A percentile compares a stretch with the other conserved stretches of the same genome.
Conservation (phyloP, 2,329 filamentous ascomycete genomes). For the Curvularia hawaiiensis region DNA sequence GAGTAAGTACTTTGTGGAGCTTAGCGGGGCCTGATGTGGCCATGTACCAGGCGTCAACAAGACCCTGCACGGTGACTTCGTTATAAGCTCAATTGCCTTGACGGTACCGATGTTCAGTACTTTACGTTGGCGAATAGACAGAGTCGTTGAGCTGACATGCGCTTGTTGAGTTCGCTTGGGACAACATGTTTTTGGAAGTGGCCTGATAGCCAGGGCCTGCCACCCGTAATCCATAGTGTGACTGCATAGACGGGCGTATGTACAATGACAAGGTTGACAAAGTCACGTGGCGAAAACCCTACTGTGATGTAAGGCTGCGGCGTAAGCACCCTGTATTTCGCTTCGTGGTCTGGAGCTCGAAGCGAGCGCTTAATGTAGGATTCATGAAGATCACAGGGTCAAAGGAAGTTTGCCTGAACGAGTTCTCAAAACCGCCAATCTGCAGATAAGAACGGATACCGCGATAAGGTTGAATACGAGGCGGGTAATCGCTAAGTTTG, state of each 20-base stretch:
- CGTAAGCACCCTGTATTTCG: not conserved
- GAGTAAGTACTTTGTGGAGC: constrained; percentile 5
- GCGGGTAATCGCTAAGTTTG: not conserved
- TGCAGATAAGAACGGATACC: not conserved
- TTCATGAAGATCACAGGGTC: not conserved
- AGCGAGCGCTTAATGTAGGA: not conserved
- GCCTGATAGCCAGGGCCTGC: constrained; percentile 9
- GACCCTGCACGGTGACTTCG: not conserved
- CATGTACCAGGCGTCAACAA: constrained; percentile 1
- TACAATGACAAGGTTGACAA: not conserved
- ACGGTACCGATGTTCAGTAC: not conserved
- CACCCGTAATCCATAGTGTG: constrained; percentile 7
- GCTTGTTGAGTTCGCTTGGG: constrained; percentile 15
- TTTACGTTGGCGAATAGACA: not conserved
- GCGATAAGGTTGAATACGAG: not conserved
- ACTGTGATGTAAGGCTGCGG: not conserved
- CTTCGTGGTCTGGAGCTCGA: not conserved
- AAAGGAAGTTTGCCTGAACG: not conserved
- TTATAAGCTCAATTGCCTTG: not conserved
- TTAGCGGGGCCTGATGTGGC: constrained; percentile 4
- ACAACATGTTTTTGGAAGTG: constrained; percentile 23
- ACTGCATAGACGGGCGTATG: constrained; percentile 6
- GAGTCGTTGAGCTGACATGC: constrained; percentile 5
- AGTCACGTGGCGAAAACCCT: constrained; percentile 5
- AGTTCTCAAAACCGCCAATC: not conserved